A percentile compares a stretch with the other conserved stretches of the same genome.
phyloP scores from a whole-genome alignment of 1,284 basidiomycete genomes.

The Leccinum cinnamomeum region DNA sequence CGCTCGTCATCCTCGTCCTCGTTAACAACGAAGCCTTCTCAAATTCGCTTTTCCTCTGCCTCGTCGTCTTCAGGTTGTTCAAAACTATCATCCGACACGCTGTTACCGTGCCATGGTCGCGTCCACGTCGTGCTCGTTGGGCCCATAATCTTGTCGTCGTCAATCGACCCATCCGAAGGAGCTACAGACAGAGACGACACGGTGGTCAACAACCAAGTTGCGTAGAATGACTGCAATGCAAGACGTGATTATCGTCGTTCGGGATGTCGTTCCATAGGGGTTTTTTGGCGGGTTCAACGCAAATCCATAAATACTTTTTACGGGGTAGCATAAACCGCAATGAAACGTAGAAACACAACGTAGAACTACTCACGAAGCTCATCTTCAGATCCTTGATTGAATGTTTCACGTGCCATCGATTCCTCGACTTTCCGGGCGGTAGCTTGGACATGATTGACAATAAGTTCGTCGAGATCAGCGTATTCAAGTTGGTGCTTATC shows the following conservation, averaged over 20 bases:
- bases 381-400: conserved; percentile 84
- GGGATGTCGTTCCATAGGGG: conserved; percentile 41
- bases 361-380: conserved; percentile 73
- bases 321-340: not conserved
- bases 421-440: conserved; percentile 95
- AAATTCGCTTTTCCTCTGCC: conserved; percentile 71
- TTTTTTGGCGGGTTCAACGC: conserved; percentile 80
- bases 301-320: conserved; percentile 94
- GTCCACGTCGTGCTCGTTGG: conserved; percentile 54
- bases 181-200: conserved; percentile 57
- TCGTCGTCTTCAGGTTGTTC: conserved; percentile 85
- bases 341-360: not conserved
- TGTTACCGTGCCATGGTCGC: conserved; percentile 44
- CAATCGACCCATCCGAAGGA: conserved; percentile 32
- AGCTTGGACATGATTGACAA: conserved; percentile 96
- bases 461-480: conserved; percentile 95
- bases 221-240: not conserved
- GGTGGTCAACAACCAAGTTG: conserved; percentile 29
- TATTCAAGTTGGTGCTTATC: conserved; percentile 69
- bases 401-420: conserved; percentile 95
- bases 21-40: conserved; percentile 85
- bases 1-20: conserved; percentile 74
- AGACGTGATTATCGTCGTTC: not conserved
- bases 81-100: conserved; percentile 74
- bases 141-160: conserved; percentile 61